Evolutionary conservation across 371 early-diverging fungal genomes (phyloP).

Genomic region (Mortierella sp.): DNA sequence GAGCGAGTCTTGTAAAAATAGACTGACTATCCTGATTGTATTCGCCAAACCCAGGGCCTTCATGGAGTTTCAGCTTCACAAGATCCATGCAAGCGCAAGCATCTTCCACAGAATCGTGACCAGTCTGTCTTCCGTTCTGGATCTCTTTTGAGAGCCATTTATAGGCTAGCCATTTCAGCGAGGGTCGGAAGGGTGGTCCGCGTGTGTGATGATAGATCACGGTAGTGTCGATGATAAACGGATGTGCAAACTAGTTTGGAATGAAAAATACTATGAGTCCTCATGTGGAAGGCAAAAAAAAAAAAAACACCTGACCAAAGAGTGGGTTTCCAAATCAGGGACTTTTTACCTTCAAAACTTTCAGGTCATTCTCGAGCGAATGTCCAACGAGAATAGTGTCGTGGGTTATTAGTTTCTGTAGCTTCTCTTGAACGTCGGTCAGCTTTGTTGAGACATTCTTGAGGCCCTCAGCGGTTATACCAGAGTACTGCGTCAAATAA

Average conservation of each 20-base stretch:
- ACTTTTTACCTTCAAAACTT: conserved; percentile 60
- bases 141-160: conserved; percentile 67
- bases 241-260: conserved; percentile 61
- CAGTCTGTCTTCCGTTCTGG: conserved; percentile 59
- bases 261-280: not conserved
- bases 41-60: conserved; percentile 65
- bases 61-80: conserved; percentile 64
- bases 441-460: conserved; percentile 63
- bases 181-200: conserved; percentile 66
- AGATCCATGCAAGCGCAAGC: conserved; percentile 78
- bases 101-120: conserved; percentile 85
- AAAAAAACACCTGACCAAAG: too few relatives aligned
- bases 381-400: conserved; percentile 81
- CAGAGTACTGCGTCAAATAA: conserved; percentile 75
- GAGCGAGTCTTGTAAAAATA: conserved; percentile 60
- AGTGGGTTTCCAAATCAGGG: too few relatives aligned
- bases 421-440: conserved; percentile 64
- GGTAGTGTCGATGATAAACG: conserved; percentile 78
- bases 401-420: conserved; percentile 65
- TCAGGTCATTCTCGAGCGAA: conserved; percentile 79
- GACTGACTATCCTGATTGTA: conserved; percentile 57
- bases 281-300: not conserved
- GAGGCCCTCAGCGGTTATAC: conserved; percentile 73
- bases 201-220: conserved; percentile 67
- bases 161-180: conserved; percentile 66